A percentile compares a stretch with the other conserved stretches of the same genome.
phyloP scores from a whole-genome alignment of 805 yeast species.

The Lachancea cidri region DNA sequence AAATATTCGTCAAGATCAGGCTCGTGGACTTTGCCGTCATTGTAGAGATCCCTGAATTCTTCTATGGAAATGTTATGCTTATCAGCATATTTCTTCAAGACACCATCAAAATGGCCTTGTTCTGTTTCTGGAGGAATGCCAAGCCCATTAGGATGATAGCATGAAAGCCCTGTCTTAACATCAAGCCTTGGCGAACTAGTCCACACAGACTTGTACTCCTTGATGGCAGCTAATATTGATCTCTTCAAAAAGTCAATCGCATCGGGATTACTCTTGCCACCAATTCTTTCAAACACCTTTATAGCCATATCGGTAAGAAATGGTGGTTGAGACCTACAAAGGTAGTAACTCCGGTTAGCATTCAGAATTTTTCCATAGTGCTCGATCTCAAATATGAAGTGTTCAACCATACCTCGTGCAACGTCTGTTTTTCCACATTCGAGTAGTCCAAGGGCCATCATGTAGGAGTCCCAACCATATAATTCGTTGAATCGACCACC shows the following conservation, averaged over 20 bases:
- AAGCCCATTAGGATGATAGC: constrained; percentile 83
- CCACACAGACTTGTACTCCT: constrained; percentile 85
- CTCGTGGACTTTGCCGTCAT: constrained; percentile 57
- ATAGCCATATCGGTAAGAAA: constrained; percentile 90
- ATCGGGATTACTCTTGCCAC: constrained; percentile 41
- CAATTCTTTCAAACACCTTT: constrained; percentile 55
- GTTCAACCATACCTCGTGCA: constrained; percentile 87
- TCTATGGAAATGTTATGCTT: constrained; percentile 55
- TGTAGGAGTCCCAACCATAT: constrained; percentile 97
- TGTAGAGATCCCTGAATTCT: constrained; percentile 66
- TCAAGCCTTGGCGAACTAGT: constrained; percentile 68
- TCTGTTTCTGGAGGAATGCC: constrained; percentile 99
- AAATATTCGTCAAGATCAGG: constrained; percentile 86
- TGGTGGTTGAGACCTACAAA: constrained; percentile 94
- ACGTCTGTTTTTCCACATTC: constrained; percentile 59
- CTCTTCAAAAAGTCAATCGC: constrained; percentile 59
- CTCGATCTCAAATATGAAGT: constrained; percentile 82
- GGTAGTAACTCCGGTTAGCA: constrained; percentile 88
- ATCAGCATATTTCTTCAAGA: constrained; percentile 61
- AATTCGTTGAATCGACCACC: constrained; percentile 96
- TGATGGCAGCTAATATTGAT: constrained; percentile 73
- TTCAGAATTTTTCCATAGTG: constrained; percentile 90
- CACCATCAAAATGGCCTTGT: constrained; percentile 73
- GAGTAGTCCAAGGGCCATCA: constrained; percentile 80
- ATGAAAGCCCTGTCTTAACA: constrained; percentile 67